phyloP scores from a whole-genome alignment of 139 green algal species.

The Chlamydomonas asymmetrica region DNA sequence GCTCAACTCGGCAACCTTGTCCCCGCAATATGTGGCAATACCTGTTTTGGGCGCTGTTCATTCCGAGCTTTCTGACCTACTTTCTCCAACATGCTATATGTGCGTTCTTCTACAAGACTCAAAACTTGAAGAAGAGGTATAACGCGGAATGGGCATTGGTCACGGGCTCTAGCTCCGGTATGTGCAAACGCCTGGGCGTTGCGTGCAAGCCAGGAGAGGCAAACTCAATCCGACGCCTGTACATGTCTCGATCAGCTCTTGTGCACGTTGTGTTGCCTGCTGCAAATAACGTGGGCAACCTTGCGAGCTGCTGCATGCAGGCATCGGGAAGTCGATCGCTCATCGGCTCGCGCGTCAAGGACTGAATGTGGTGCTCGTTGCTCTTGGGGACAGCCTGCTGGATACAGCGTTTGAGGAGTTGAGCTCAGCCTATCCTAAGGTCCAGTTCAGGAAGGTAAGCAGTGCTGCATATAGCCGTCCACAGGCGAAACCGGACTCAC shows the following conservation, averaged over 20 bases:
- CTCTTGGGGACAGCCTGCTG: slow-evolving; percentile 78
- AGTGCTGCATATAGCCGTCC: no score
- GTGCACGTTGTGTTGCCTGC: neutral
- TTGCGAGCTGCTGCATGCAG: slow-evolving; percentile 44
- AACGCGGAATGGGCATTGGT: slow-evolving; percentile 90
- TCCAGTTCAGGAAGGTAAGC: slow-evolving; percentile 77
- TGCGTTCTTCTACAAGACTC: slow-evolving; percentile 66
- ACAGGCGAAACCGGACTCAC: no score
- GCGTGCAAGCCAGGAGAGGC: neutral
- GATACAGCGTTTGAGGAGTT: slow-evolving; percentile 75
- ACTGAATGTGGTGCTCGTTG: slow-evolving; percentile 90
- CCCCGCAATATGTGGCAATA: slow-evolving; percentile 38
- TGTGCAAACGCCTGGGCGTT: neutral
- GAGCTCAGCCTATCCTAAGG: slow-evolving; percentile 52
- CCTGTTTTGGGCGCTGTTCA: slow-evolving; percentile 32
- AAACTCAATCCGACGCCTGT: neutral
- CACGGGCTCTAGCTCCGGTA: slow-evolving; percentile 87
- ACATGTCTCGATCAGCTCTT: neutral
- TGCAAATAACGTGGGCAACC: neutral
- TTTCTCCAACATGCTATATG: slow-evolving; percentile 67
- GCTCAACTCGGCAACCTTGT: no score
- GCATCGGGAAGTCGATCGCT: slow-evolving; percentile 91
- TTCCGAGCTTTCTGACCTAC: slow-evolving; percentile 57
- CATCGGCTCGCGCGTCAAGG: slow-evolving; percentile 79
- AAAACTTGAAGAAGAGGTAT: slow-evolving; percentile 89